Evolutionary conservation across 345 rosid species (phyloP), one percentile per base, ranked within the genome.

Genomic region (Noccaea caerulescens): DNA sequence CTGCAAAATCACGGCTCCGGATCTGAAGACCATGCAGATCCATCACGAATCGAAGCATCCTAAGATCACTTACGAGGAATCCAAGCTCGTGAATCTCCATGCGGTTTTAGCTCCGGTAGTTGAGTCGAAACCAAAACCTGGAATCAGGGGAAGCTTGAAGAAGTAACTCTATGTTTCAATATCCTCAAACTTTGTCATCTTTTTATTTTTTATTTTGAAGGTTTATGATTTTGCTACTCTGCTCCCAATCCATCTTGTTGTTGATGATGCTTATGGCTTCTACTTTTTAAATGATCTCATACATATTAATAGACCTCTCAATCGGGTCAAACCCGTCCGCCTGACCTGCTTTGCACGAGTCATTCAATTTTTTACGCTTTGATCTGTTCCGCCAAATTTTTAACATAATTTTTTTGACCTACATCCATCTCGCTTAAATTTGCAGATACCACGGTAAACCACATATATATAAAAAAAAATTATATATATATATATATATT

Each of bases 31-130:
- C 7, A 93, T 93, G 97, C 87, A 90, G 87, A 90, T 88, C 71
- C 98, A 93, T 66, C 98, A 93, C 75, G 98, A 90, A 3, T 84
- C 98, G 7, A 87, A 84, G 63, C 97, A 93, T 56, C 94, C 97
- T 0, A 91, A 88, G 83, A 62, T 93, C 33, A 87, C 88, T 34
- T 93, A 74, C 38, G 97, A 93, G 3, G 96, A 90, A 66, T 52
- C 79, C 7, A 86, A 85, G 81, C 41, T 90, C 56, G 80, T 69
- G 66, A 90, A 93, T 82, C 89, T 70, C 44, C 98, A 90, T 68
- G 82, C 82, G 33, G 0, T 10, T 1, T 3, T 0, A 7, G 79
- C 34, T 0, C 76, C 59, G 0, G 57, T 50, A 2, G 63, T 25
- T 34, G 89, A 80, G 0, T 0, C 82, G 4, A 82, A 79, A 73